Percentiles rank a stretch among this genome's conserved stretches.
Conservation (phyloP, 352 stramenopile genomes). For the Aphanomyces cochlioides region DNA sequence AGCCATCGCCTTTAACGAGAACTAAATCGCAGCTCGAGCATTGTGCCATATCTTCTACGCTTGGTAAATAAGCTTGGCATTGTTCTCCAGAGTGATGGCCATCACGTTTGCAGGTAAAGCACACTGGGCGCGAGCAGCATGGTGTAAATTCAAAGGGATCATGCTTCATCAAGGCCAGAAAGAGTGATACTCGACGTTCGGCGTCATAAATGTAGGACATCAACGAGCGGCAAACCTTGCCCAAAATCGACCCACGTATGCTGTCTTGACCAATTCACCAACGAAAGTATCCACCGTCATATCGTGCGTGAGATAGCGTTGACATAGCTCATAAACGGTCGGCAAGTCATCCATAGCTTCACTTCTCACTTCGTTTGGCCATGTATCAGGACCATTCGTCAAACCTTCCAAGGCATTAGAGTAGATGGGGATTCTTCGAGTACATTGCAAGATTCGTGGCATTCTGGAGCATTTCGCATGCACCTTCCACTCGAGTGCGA, state of each 20-base stretch:
- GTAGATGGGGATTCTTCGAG: not conserved
- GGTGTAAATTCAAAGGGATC: constrained; percentile 36
- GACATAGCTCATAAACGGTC: not conserved
- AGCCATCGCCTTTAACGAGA: constrained; percentile 28
- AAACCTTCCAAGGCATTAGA: not conserved
- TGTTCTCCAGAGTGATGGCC: constrained; percentile 37
- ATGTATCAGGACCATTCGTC: not conserved
- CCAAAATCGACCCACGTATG: too few relatives aligned
- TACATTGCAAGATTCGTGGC: constrained; percentile 15
- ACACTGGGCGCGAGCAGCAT: constrained; percentile 44
- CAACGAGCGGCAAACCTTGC: too few relatives aligned
- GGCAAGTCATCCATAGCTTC: not conserved
- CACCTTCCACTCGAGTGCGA: constrained; percentile 19
- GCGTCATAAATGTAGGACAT: constrained; percentile 35
- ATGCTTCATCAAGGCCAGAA: constrained; percentile 41
- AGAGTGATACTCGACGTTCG: constrained; percentile 42
- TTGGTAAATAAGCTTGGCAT: constrained; percentile 19
- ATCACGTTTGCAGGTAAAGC: constrained; percentile 52
- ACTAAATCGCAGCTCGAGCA: constrained; percentile 10
- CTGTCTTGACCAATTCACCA: too few relatives aligned
- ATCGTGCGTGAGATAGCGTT: constrained; percentile 6
- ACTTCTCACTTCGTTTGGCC: not conserved
- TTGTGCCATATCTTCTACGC: constrained; percentile 31
- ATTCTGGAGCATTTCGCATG: constrained; percentile 27
- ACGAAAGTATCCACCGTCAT: not conserved